Conservation (phyloP, 192 early-diverging fungal species). For the Backusella tarrabulga region DNA sequence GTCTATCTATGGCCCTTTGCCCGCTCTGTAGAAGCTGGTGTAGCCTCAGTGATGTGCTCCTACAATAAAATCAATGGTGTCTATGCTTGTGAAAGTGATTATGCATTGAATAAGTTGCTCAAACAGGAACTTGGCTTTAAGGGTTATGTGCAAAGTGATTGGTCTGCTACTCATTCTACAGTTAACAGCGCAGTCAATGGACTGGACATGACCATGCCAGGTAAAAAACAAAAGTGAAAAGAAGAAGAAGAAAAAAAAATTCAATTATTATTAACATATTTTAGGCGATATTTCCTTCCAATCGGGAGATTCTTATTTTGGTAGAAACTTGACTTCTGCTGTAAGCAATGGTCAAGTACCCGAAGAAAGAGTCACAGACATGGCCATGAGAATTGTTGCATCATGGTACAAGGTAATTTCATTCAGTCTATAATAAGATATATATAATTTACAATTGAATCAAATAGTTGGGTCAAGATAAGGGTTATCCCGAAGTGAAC, state of each 20-base stretch:
- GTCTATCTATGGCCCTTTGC: conserved; percentile 56
- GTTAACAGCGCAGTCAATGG: conserved; percentile 36
- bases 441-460: not conserved
- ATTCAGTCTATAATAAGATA: not conserved
- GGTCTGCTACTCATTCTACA: conserved; percentile 49
- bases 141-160: conserved; percentile 62
- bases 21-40: conserved; percentile 53
- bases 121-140: conserved; percentile 55
- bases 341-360: conserved; percentile 11
- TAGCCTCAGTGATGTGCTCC: conserved; percentile 60
- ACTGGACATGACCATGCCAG: conserved; percentile 40
- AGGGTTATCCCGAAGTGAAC: conserved; percentile 19
- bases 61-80: conserved; percentile 61
- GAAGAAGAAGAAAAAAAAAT: not conserved
- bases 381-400: conserved; percentile 28
- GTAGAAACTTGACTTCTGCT: conserved; percentile 19
- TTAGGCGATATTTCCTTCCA: conserved; percentile 28
- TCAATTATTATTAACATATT: conserved; percentile 33
- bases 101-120: conserved; percentile 44
- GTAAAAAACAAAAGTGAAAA: conserved; percentile 9
- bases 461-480: conserved; percentile 7
- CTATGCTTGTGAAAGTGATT: conserved; percentile 56
- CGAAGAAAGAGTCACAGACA: conserved; percentile 17
- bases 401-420: conserved; percentile 37
- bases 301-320: conserved; percentile 28